Percentiles rank a stretch among this genome's conserved stretches.
These are phyloP conservation scores for Jackrogersella multiformis DNA, from an alignment of 495 filamentous ascomycete genomes.

Conservation along the genomic window DNA sequence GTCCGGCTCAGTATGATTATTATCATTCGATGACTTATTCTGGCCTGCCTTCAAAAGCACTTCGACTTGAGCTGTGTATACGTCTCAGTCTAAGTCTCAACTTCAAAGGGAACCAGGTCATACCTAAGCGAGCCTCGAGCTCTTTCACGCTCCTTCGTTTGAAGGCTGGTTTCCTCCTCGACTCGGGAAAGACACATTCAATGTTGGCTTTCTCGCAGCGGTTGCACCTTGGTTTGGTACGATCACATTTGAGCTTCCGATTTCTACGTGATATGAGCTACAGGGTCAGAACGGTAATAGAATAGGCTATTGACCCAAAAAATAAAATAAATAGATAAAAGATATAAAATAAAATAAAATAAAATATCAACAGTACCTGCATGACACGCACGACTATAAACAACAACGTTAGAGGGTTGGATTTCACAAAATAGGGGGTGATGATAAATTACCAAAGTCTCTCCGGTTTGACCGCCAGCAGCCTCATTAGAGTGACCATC, in stretches of 20 bases:
- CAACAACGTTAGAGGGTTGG: slow-evolving; percentile 18
- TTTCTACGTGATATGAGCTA: slow-evolving; percentile 61
- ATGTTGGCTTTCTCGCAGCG: slow-evolving; percentile 75
- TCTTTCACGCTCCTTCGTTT: slow-evolving; percentile 88
- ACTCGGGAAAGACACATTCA: slow-evolving; percentile 84
- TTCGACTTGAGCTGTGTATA: slow-evolving; percentile 57
- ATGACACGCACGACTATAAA: slow-evolving; percentile 49
- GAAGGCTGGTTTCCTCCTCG: slow-evolving; percentile 85
- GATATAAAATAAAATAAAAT: too few species aligned
- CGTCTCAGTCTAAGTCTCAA: slow-evolving; percentile 12
- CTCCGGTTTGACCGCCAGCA: slow-evolving; percentile 24
- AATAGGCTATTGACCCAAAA: slow-evolving; percentile 4
- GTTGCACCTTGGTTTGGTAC: slow-evolving; percentile 72
- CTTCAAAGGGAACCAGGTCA: background rate
- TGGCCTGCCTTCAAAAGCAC: slow-evolving; percentile 51
- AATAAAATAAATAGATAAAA: too few species aligned
- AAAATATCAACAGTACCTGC: slow-evolving; percentile 62
- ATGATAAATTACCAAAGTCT: slow-evolving; percentile 37
- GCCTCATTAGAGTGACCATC: slow-evolving; percentile 16
- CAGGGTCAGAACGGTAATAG: background rate
- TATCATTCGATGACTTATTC: slow-evolving; percentile 1
- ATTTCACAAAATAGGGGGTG: slow-evolving; percentile 1
- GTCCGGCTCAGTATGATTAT: slow-evolving; percentile 5
- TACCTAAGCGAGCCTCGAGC: slow-evolving; percentile 75
- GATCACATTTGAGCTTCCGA: slow-evolving; percentile 73